Percentiles rank a stretch among this genome's conserved stretches.
Conservation (phyloP, 192 early-diverging fungal genomes). For the Coemansia sp. region DNA sequence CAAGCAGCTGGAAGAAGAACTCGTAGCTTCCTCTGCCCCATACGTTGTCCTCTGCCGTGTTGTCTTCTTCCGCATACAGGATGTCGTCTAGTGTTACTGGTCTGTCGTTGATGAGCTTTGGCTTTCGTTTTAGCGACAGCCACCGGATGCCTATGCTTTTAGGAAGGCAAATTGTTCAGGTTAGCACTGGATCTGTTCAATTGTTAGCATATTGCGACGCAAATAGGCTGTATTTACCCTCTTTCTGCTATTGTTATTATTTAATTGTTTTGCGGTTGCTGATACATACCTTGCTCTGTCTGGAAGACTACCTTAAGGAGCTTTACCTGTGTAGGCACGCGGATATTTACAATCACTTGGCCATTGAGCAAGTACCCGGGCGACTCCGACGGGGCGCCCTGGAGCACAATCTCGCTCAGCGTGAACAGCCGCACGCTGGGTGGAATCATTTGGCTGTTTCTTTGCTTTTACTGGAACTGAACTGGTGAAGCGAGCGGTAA, state of each 20-base stretch:
- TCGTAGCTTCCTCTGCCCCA: constrained; percentile 43
- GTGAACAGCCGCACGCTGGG: constrained; percentile 47
- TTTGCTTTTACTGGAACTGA: background rate
- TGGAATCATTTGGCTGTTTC: constrained; percentile 27
- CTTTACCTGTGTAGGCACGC: constrained; percentile 25
- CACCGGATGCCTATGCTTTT: constrained; percentile 23
- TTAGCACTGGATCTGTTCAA: too few species aligned
- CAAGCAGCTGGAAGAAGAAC: constrained; percentile 45
- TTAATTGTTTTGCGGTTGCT: background rate
- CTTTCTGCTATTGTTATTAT: background rate
- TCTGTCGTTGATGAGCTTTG: background rate
- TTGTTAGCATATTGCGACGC: background rate
- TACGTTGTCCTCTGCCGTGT: background rate
- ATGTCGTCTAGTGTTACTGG: constrained; percentile 5
- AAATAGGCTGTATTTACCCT: background rate
- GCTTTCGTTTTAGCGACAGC: constrained; percentile 17
- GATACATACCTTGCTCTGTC: constrained; percentile 27
- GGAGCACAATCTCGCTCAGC: constrained; percentile 40
- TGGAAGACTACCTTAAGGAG: constrained; percentile 38
- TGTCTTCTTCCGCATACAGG: constrained; percentile 1
- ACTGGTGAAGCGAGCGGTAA: background rate
- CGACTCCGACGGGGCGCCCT: constrained; percentile 39
- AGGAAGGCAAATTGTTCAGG: background rate
- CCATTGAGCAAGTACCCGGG: constrained; percentile 39
- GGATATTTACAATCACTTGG: constrained; percentile 43